These are phyloP conservation scores for Urtica urens DNA, from an alignment of 306 rosid genomes.

Conservation along the genomic window DNA sequence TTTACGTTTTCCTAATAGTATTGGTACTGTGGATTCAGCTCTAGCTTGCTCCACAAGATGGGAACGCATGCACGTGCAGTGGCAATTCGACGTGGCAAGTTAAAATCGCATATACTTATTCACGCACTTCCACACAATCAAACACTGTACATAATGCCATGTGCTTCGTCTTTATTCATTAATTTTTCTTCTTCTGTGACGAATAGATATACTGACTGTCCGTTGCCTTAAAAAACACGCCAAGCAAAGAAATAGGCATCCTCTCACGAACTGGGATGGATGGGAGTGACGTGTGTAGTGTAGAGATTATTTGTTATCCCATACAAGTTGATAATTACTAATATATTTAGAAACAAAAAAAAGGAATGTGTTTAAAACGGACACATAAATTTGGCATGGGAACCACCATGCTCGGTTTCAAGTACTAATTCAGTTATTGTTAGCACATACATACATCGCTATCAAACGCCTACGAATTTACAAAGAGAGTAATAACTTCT, in stretches of 20 bases:
- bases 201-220: neutral
- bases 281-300: neutral
- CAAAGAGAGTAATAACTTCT: no score
- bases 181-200: neutral
- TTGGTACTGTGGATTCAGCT: no score
- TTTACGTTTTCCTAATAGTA: no score
- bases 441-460: no score
- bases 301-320: neutral
- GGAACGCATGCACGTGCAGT: no score
- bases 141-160: neutral
- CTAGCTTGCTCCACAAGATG: no score
- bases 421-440: no score
- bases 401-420: no score
- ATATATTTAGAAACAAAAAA: neutral
- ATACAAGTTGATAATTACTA: neutral
- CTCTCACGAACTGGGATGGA: neutral
- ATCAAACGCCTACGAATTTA: no score
- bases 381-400: constrained; percentile 3
- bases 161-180: neutral
- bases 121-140: neutral
- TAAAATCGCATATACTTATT: neutral
- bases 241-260: neutral
- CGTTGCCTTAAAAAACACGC: neutral
- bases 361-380: neutral
- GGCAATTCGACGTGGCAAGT: no score